Conservation (phyloP, 1,284 basidiomycete species). For the Rhodotorula mucilaginosa region DNA sequence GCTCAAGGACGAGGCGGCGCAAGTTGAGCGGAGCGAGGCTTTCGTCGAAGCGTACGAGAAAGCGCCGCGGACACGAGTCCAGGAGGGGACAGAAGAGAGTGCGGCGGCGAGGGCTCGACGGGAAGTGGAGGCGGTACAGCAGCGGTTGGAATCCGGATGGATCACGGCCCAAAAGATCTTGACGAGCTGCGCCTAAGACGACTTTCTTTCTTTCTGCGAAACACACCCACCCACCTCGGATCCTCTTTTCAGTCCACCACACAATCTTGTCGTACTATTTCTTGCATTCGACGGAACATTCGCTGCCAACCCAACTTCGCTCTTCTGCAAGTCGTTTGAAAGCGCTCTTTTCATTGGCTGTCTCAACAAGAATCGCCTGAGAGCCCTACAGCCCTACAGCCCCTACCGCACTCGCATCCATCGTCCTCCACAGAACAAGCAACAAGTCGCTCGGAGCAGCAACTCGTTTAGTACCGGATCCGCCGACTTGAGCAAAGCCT, state of each 20-base stretch:
- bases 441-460: constrained; percentile 21
- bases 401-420: constrained; percentile 29
- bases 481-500: constrained; percentile 15
- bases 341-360: neutral
- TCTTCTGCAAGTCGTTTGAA: neutral
- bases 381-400: neutral
- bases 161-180: constrained; percentile 9
- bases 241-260: too few relatives aligned
- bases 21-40: constrained; percentile 9
- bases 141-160: constrained; percentile 16
- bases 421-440: constrained; percentile 29
- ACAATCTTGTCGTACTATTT: too few relatives aligned
- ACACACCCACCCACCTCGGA: too few relatives aligned
- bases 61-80: neutral
- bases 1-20: constrained; percentile 17
- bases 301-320: too few relatives aligned
- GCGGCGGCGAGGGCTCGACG: constrained; percentile 10
- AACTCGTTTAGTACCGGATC: constrained; percentile 1
- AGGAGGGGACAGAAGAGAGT: neutral
- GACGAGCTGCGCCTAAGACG: neutral
- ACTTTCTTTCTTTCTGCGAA: too few relatives aligned
- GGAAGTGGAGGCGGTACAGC: constrained; percentile 6
- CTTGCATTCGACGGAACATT: too few relatives aligned
- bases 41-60: constrained; percentile 19
- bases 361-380: neutral